These are phyloP conservation scores for Withania somnifera DNA, from an alignment of 305 asterid species.

Conservation along the genomic window DNA sequence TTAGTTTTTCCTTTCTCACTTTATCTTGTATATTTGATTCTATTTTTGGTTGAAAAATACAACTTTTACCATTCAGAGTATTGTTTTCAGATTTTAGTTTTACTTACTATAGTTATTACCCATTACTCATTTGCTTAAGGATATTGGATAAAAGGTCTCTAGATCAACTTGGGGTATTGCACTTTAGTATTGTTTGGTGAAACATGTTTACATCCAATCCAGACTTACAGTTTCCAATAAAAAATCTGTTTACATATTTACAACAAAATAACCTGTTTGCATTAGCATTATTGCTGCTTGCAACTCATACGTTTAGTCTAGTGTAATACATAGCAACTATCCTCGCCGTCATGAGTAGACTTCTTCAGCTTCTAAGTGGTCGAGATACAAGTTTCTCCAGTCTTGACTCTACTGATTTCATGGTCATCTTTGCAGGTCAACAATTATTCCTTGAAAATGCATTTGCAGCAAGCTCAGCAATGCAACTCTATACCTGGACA, in stretches of 20 bases:
- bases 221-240: not conserved
- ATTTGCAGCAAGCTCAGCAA: conserved; percentile 60
- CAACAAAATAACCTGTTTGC: not conserved
- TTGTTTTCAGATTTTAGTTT: not conserved
- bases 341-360: not conserved
- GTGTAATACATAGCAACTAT: not conserved
- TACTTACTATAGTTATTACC: not conserved
- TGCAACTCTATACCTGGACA: conserved; percentile 48
- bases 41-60: not conserved
- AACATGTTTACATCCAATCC: not conserved
- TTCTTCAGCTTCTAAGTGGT: not conserved
- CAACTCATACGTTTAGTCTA: not conserved
- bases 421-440: conserved; percentile 41
- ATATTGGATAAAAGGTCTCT: not conserved
- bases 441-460: conserved; percentile 70
- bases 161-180: not conserved
- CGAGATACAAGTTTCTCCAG: not conserved
- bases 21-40: not conserved
- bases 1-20: not conserved
- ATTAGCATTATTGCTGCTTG: not conserved
- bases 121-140: not conserved
- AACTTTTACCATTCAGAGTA: not conserved
- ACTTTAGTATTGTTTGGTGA: not conserved
- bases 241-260: not conserved
- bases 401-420: not conserved